Conservation (phyloP, 2,329 filamentous ascomycete genomes). For the Claviceps fusiformis region DNA sequence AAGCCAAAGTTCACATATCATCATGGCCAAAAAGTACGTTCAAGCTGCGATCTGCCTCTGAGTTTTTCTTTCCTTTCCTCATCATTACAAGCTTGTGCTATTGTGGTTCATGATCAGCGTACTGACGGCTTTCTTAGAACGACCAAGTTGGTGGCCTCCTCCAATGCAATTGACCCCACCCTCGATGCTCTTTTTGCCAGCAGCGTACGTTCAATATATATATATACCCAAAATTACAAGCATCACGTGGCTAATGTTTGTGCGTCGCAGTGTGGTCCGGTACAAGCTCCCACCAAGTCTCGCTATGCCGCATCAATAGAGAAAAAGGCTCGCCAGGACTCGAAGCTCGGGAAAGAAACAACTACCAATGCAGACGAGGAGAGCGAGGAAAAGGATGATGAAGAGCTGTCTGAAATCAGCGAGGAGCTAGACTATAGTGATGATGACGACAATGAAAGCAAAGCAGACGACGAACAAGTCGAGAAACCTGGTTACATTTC, state of each 20-base stretch:
- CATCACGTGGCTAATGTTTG: not conserved
- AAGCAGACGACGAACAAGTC: slow-evolving; percentile 11
- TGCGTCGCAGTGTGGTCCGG: slow-evolving; percentile 33
- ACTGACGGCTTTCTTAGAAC: slow-evolving; percentile 19
- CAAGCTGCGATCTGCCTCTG: not conserved
- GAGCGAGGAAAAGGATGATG: slow-evolving; percentile 13
- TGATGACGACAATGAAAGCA: slow-evolving; percentile 13
- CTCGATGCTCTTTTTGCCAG: slow-evolving; percentile 57
- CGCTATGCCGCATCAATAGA: slow-evolving; percentile 28
- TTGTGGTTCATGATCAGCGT: slow-evolving; percentile 7
- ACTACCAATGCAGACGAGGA: slow-evolving; percentile 15
- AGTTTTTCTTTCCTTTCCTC: not conserved
- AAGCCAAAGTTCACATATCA: not conserved
- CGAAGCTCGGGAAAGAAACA: slow-evolving; percentile 13
- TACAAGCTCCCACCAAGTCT: slow-evolving; percentile 29
- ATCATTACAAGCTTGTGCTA: not conserved
- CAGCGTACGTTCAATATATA: slow-evolving; percentile 43
- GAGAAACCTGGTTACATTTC: not conserved
- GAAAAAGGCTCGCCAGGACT: slow-evolving; percentile 14
- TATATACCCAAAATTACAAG: not conserved
- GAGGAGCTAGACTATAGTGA: slow-evolving; percentile 12
- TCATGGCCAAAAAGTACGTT: slow-evolving; percentile 14
- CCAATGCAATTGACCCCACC: slow-evolving; percentile 51
- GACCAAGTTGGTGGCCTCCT: slow-evolving; percentile 25
- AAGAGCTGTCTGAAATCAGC: slow-evolving; percentile 18